Conservation (phyloP, 1,139 yeast genomes). For the Arxiozyma bovina region DNA sequence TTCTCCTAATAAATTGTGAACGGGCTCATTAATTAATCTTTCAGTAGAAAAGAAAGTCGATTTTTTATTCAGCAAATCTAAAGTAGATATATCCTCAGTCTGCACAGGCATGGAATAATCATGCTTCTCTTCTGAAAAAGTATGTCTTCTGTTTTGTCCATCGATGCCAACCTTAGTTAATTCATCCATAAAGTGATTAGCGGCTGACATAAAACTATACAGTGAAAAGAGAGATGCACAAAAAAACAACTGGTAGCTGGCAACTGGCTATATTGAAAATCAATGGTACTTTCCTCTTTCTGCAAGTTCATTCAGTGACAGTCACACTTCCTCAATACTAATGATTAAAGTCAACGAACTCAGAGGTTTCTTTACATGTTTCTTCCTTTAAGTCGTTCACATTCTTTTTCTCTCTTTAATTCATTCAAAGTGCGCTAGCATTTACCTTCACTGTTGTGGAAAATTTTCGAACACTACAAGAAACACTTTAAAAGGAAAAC, state of each 20-base stretch:
- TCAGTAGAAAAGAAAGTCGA: constrained; percentile 10
- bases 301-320: not conserved
- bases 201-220: not conserved
- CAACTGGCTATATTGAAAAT: not conserved
- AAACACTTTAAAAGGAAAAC: not conserved
- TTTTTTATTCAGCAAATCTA: not conserved
- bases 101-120: not conserved
- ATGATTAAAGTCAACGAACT: too few relatives aligned
- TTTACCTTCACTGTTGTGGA: not conserved
- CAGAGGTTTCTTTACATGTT: not conserved
- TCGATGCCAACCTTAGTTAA: not conserved
- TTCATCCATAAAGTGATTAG: not conserved
- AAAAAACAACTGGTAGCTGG: not conserved
- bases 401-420: not conserved
- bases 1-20: constrained; percentile 10
- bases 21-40: constrained; percentile 12
- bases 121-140: not conserved
- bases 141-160: not conserved
- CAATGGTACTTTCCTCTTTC: not conserved
- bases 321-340: not conserved
- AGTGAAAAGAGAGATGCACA: too few relatives aligned
- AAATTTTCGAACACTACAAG: not conserved
- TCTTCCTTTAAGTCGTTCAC: not conserved
- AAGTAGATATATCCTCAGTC: not conserved
- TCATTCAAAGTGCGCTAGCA: not conserved